Conservation (phyloP, 176 grass and related monocot genomes). For the Phoenix dactylifera region DNA sequence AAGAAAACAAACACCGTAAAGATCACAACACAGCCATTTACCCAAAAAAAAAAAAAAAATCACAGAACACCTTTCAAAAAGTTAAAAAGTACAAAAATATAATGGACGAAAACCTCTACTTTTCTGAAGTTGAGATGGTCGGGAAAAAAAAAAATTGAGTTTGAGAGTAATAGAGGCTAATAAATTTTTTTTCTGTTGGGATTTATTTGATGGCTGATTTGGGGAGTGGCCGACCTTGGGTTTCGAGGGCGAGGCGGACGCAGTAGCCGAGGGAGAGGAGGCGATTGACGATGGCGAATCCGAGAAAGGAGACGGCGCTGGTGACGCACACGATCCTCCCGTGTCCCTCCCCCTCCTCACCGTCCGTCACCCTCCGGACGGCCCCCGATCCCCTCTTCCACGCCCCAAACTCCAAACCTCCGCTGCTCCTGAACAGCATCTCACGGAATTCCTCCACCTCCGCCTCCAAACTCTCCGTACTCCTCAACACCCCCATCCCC, state of each 20-base stretch:
- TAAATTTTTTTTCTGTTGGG: too few relatives aligned
- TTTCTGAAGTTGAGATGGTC: too few relatives aligned
- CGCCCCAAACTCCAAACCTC: not conserved
- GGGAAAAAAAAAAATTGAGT: too few relatives aligned
- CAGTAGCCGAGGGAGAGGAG: conserved; percentile 75
- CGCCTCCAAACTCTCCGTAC: conserved; percentile 74
- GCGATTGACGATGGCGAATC: conserved; percentile 73
- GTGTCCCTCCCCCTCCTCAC: conserved; percentile 17
- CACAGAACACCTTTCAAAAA: too few relatives aligned
- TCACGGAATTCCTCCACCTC: conserved; percentile 84
- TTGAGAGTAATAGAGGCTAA: too few relatives aligned
- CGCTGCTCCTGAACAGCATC: conserved; percentile 24
- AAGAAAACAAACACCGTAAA: too few relatives aligned
- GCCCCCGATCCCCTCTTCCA: conserved; percentile 34
- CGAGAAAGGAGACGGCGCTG: conserved; percentile 75
- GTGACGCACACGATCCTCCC: conserved; percentile 73
- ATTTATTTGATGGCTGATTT: too few relatives aligned
- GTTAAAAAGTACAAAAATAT: too few relatives aligned
- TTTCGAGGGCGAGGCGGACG: conserved; percentile 87
- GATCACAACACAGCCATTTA: too few relatives aligned
- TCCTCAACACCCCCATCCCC: conserved; percentile 71
- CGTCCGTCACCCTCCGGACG: conserved; percentile 27
- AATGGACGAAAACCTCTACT: too few relatives aligned
- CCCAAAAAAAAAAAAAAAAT: too few relatives aligned
- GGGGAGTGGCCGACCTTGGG: conserved; percentile 43